Percentiles rank a stretch among this genome's conserved stretches.
Evolutionary conservation across 257 asterid genomes (phyloP).

Genomic region (Jacaranda copaia): DNA sequence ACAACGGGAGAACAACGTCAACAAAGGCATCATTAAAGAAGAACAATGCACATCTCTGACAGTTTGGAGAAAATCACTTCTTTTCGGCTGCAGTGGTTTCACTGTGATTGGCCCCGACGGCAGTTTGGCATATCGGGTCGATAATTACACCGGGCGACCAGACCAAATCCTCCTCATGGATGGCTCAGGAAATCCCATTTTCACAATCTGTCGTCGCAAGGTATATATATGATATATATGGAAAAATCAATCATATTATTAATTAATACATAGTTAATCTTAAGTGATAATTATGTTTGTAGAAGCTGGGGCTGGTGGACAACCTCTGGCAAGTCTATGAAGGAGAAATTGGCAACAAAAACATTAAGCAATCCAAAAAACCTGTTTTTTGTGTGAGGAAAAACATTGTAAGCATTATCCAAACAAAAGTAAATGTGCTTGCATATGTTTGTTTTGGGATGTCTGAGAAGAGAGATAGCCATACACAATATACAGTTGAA

Average conservation of each 20-base stretch:
- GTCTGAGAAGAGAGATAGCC: constrained; percentile 44
- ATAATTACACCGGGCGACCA: constrained; percentile 61
- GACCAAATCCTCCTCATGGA: constrained; percentile 68
- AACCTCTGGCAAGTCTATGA: constrained; percentile 68
- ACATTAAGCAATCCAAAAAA: constrained; percentile 35
- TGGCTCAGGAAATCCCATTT: constrained; percentile 65
- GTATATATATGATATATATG: constrained; percentile 31
- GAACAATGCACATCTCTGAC: constrained; percentile 52
- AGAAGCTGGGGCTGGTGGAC: constrained; percentile 64
- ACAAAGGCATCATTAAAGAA: background rate
- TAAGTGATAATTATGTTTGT: constrained; percentile 18
- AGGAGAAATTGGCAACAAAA: constrained; percentile 59
- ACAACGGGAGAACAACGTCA: constrained; percentile 1
- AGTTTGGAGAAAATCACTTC: constrained; percentile 84
- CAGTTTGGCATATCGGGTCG: constrained; percentile 68
- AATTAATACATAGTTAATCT: background rate
- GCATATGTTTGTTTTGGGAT: constrained; percentile 57
- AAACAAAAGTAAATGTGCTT: constrained; percentile 47
- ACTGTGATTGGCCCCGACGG: constrained; percentile 73
- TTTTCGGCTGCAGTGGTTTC: constrained; percentile 73
- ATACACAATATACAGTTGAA: constrained; percentile 50
- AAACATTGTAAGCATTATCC: constrained; percentile 37
- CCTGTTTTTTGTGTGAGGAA: constrained; percentile 62
- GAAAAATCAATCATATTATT: background rate
- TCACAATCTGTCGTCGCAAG: constrained; percentile 70